Evolutionary conservation across 108 stramenopile species (phyloP).

Genomic region (Thalassiosira profunda): DNA sequence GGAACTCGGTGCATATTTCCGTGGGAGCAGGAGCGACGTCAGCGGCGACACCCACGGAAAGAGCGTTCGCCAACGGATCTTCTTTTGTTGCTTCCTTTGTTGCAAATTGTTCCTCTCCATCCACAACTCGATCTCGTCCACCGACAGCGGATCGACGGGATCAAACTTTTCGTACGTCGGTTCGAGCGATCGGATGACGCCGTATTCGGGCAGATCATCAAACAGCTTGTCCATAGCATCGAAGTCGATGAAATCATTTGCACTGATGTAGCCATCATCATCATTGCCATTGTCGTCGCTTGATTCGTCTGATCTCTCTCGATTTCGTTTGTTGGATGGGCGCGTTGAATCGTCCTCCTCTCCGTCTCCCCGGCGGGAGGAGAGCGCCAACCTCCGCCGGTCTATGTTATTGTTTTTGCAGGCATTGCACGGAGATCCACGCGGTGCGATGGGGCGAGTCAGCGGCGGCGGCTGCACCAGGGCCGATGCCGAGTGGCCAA

Average conservation of each 20-base stretch:
- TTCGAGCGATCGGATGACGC: constrained; percentile 32
- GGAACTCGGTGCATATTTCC: constrained; percentile 14
- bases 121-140: constrained; percentile 28
- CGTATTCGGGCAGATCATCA: constrained; percentile 31
- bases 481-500: no score
- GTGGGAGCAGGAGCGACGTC: constrained; percentile 23
- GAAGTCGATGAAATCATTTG: constrained; percentile 25
- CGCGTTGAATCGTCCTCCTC: not conserved
- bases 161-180: constrained; percentile 4
- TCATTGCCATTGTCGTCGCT: not conserved
- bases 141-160: constrained; percentile 18
- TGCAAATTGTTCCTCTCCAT: constrained; percentile 12
- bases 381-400: no score
- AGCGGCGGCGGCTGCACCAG: no score
- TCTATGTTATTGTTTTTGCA: no score
- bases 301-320: not conserved
- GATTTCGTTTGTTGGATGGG: no score
- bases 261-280: constrained; percentile 6
- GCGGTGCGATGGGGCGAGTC: no score
- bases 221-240: constrained; percentile 29
- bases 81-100: constrained; percentile 12
- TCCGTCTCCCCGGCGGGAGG: not conserved
- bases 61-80: not conserved
- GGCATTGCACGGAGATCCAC: no score
- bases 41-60: constrained; percentile 42